These are phyloP conservation scores for Cyclostephanos invisitatus DNA, from an alignment of 108 stramenopile genomes.

Conservation along the genomic window DNA sequence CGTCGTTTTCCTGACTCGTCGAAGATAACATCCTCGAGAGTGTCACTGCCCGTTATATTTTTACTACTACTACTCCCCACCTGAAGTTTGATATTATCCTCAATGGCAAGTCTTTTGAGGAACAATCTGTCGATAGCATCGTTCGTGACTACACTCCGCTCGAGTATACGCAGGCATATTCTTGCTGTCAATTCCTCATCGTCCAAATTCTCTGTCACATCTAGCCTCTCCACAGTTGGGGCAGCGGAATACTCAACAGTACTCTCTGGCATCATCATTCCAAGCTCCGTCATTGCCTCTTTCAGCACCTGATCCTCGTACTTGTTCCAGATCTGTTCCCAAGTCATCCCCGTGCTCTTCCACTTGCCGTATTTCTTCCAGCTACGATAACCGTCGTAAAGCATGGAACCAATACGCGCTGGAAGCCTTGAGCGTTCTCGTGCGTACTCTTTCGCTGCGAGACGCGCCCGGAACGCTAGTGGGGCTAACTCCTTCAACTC, in stretches of 20 bases:
- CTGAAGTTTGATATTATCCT: slow-evolving; percentile 10
- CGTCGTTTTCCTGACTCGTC: not conserved
- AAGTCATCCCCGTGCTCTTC: slow-evolving; percentile 85
- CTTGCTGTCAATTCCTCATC: slow-evolving; percentile 76
- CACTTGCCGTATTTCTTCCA: slow-evolving; percentile 83
- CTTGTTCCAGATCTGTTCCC: slow-evolving; percentile 93
- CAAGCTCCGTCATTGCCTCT: slow-evolving; percentile 32
- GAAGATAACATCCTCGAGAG: not conserved
- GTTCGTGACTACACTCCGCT: slow-evolving; percentile 89
- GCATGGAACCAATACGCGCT: slow-evolving; percentile 69
- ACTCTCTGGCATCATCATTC: not conserved
- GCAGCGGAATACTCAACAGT: slow-evolving; percentile 4
- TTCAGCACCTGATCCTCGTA: slow-evolving; percentile 73
- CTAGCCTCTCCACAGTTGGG: slow-evolving; percentile 5
- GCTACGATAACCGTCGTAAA: slow-evolving; percentile 90
- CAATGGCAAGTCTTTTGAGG: slow-evolving; percentile 27
- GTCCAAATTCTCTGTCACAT: slow-evolving; percentile 47
- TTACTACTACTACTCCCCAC: slow-evolving; percentile 2
- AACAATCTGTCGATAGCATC: slow-evolving; percentile 73
- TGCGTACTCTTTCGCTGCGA: slow-evolving; percentile 93
- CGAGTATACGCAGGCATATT: slow-evolving; percentile 89
- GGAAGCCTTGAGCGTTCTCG: slow-evolving; percentile 87
- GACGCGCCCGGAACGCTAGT: slow-evolving; percentile 86
- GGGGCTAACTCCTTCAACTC: slow-evolving; percentile 87
- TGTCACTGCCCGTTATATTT: not conserved